phyloP scores from a whole-genome alignment of 352 stramenopile species.

The Blastocystis sp. region DNA sequence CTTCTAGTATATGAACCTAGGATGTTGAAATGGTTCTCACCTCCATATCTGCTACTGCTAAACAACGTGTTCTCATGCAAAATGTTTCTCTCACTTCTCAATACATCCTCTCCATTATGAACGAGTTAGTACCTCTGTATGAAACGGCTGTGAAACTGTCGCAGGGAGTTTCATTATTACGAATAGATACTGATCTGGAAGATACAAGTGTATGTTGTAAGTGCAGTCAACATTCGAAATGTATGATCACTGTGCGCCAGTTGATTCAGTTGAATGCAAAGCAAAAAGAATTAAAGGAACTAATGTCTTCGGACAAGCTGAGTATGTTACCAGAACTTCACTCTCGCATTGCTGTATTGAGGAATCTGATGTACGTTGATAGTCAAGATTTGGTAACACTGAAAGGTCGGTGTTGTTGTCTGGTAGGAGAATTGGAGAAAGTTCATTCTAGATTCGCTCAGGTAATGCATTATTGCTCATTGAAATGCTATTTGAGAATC shows the following conservation, averaged over 20 bases:
- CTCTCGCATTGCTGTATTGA: constrained; percentile 17
- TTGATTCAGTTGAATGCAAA: neutral
- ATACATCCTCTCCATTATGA: neutral
- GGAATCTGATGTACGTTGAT: constrained; percentile 50
- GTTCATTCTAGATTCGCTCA: constrained; percentile 83
- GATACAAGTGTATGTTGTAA: neutral
- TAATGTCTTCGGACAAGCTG: constrained; percentile 4
- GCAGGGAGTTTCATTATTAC: neutral
- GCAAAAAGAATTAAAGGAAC: neutral
- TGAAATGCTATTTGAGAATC: constrained; percentile 97
- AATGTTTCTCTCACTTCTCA: neutral
- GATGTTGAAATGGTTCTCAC: neutral
- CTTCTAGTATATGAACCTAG: neutral
- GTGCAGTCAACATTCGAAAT: neutral
- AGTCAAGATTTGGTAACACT: constrained; percentile 75
- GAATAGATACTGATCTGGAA: neutral
- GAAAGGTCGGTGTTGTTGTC: constrained; percentile 91
- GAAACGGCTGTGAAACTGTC: neutral
- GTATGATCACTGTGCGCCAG: neutral
- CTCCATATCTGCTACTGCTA: neutral
- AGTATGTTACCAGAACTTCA: constrained; percentile 33
- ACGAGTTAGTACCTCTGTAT: neutral
- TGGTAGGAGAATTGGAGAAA: neutral
- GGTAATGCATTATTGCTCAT: constrained; percentile 93
- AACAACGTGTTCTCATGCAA: neutral